A percentile compares a stretch with the other conserved stretches of the same genome.
Conservation (phyloP, 1,139 yeast species). For the Geotrichum carabidarum region DNA sequence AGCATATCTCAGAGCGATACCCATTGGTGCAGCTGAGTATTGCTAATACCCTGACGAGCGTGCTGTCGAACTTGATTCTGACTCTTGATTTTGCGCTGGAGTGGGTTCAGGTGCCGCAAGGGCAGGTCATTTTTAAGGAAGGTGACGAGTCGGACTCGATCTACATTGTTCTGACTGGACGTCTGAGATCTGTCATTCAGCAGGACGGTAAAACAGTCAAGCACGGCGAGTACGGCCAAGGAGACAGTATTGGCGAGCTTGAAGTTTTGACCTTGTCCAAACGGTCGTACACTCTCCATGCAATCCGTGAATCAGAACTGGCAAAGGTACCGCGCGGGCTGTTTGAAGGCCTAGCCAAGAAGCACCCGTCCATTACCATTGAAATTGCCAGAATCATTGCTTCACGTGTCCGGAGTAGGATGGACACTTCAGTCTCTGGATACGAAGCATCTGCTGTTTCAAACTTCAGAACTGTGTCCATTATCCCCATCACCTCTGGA, state of each 20-base stretch:
- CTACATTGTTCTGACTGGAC: slow-evolving; percentile 83
- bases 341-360: slow-evolving; percentile 76
- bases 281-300: slow-evolving; percentile 69
- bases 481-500: slow-evolving; percentile 73
- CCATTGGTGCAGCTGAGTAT: slow-evolving; percentile 72
- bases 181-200: slow-evolving; percentile 61
- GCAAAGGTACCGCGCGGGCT: slow-evolving; percentile 88
- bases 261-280: slow-evolving; percentile 84
- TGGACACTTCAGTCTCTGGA: slow-evolving; percentile 22
- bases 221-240: slow-evolving; percentile 83
- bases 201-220: slow-evolving; percentile 30
- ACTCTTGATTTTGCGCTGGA: slow-evolving; percentile 88
- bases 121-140: slow-evolving; percentile 71
- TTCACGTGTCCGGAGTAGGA: slow-evolving; percentile 46
- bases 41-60: slow-evolving; percentile 64
- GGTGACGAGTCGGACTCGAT: slow-evolving; percentile 90
- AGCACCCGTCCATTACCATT: slow-evolving; percentile 85
- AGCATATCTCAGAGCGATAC: slow-evolving; percentile 64
- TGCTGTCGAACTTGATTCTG: slow-evolving; percentile 61
- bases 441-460: slow-evolving; percentile 36
- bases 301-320: slow-evolving; percentile 88
- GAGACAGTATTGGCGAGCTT: slow-evolving; percentile 90
- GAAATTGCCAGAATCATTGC: slow-evolving; percentile 89
- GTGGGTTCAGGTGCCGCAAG: slow-evolving; percentile 89
- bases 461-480: slow-evolving; percentile 69